phyloP scores from a whole-genome alignment of 768 basidiomycete genomes.

The Hygrophorus pudorinus region DNA sequence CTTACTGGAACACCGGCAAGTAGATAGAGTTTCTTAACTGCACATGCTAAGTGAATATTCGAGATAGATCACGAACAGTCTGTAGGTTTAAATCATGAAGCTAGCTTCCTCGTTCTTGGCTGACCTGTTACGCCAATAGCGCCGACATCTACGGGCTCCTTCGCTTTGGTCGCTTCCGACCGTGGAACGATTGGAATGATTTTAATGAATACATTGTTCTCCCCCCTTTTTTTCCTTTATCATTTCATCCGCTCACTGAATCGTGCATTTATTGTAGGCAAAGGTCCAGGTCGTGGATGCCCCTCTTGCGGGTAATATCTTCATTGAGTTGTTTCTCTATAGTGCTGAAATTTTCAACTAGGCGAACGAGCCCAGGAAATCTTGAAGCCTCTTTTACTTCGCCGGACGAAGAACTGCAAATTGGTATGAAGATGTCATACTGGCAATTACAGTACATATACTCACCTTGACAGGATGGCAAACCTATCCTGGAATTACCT shows the following conservation, averaged over 20 bases:
- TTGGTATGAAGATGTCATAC: slow-evolving; percentile 11
- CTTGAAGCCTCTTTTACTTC: slow-evolving; percentile 54
- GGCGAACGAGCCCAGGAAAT: slow-evolving; percentile 59
- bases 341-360: slow-evolving; percentile 6
- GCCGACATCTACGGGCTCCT: slow-evolving; percentile 65
- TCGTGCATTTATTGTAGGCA: slow-evolving; percentile 26
- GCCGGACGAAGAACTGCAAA: slow-evolving; percentile 60
- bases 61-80: slow-evolving; percentile 45
- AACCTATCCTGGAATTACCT: slow-evolving; percentile 57
- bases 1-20: slow-evolving; percentile 56
- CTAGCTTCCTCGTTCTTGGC: background rate
- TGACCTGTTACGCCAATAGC: slow-evolving; percentile 23
- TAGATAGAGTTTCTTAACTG: no score
- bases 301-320: slow-evolving; percentile 41
- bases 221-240: background rate
- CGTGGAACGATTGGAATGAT: slow-evolving; percentile 63
- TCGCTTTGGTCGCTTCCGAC: slow-evolving; percentile 57
- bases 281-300: slow-evolving; percentile 48
- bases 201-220: slow-evolving; percentile 52
- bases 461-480: slow-evolving; percentile 35
- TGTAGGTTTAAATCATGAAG: slow-evolving; percentile 27
- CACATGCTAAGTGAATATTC: no score
- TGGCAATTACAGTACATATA: background rate
- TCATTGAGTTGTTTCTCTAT: background rate
- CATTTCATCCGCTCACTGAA: background rate